phyloP scores from a whole-genome alignment of 305 asterid genomes.

The Andrographis paniculata region DNA sequence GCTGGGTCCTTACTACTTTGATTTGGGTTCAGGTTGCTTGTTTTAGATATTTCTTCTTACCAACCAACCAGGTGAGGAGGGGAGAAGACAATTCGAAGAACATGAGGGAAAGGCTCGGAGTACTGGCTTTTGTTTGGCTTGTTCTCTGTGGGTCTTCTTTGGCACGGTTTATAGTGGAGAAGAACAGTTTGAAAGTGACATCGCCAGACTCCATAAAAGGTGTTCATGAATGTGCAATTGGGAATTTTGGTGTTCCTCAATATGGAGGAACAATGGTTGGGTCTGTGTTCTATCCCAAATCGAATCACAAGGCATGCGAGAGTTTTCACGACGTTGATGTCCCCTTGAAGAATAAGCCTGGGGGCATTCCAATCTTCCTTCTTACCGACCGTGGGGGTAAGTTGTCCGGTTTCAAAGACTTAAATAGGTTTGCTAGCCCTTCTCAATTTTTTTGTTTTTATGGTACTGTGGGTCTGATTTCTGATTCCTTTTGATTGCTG shows the following conservation, averaged over 20 bases:
- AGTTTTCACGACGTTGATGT: constrained; percentile 40
- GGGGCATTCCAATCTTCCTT: constrained; percentile 79
- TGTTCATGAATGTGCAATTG: constrained; percentile 85
- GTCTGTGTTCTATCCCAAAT: constrained; percentile 62
- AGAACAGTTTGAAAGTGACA: constrained; percentile 82
- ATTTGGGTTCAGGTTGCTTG: constrained; percentile 17
- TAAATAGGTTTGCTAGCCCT: background rate
- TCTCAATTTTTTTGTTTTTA: background rate
- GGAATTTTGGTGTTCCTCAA: constrained; percentile 94
- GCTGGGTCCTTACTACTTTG: constrained; percentile 15
- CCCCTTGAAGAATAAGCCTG: constrained; percentile 63
- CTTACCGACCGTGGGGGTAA: constrained; percentile 92
- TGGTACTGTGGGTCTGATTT: too few species aligned
- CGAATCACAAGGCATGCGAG: constrained; percentile 65
- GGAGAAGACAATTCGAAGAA: constrained; percentile 17
- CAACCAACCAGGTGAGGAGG: too few species aligned
- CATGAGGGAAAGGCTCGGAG: constrained; percentile 41
- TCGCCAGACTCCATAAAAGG: constrained; percentile 63
- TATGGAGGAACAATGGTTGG: constrained; percentile 93
- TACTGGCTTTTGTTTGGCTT: constrained; percentile 36
- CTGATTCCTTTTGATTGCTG: too few species aligned
- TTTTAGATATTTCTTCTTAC: constrained; percentile 12
- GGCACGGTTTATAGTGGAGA: constrained; percentile 91
- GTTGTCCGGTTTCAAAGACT: background rate
- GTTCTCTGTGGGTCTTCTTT: constrained; percentile 43